These are phyloP conservation scores for Venturia aucupariae DNA, from an alignment of 2,329 filamentous ascomycete genomes.

Conservation along the genomic window DNA sequence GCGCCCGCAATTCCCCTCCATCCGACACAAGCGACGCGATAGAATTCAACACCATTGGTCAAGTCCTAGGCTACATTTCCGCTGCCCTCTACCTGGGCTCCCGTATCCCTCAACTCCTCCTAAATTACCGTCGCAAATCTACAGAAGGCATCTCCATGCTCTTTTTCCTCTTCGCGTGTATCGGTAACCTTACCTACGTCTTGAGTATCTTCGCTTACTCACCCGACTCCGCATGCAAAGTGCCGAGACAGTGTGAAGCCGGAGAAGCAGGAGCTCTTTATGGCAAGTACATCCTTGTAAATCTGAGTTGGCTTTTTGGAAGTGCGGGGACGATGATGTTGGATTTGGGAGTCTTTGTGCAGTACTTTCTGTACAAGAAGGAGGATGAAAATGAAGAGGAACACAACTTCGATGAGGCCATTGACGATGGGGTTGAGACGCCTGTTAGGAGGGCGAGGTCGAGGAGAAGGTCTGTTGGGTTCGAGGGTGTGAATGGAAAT, in stretches of 20 bases:
- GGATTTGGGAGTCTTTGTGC: conserved; percentile 78
- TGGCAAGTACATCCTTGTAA: conserved; percentile 75
- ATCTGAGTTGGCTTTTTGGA: conserved; percentile 81
- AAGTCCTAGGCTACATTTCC: conserved; percentile 90
- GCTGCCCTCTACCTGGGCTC: conserved; percentile 82
- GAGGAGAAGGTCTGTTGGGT: background rate
- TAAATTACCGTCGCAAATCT: conserved; percentile 87
- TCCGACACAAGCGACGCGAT: conserved; percentile 35
- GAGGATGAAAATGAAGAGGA: background rate
- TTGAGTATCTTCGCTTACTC: conserved; percentile 86
- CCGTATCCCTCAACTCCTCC: conserved; percentile 77
- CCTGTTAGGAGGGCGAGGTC: background rate
- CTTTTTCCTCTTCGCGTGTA: conserved; percentile 93
- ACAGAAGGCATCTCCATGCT: conserved; percentile 89
- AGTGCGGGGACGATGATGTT: conserved; percentile 80
- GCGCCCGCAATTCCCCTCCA: conserved; percentile 34
- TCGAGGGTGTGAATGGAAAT: background rate
- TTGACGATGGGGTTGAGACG: background rate
- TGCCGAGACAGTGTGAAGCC: conserved; percentile 42
- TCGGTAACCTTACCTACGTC: conserved; percentile 91
- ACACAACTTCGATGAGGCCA: background rate
- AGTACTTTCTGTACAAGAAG: conserved; percentile 65
- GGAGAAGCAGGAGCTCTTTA: conserved; percentile 64
- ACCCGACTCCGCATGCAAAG: conserved; percentile 51
- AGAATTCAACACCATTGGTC: conserved; percentile 66